phyloP scores from a whole-genome alignment of 768 basidiomycete genomes.

The Imleria badia region DNA sequence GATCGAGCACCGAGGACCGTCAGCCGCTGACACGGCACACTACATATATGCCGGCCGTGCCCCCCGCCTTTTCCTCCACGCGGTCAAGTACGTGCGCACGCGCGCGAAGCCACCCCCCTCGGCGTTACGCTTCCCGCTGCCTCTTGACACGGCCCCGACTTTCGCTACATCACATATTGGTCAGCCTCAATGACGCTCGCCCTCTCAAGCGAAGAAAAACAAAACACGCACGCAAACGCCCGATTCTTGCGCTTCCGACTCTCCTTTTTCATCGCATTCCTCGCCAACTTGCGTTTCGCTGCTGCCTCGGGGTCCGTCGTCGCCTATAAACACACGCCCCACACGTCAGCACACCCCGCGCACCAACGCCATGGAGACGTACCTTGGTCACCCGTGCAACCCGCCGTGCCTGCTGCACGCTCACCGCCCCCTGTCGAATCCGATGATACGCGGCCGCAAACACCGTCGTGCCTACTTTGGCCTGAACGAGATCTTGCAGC shows the following conservation, averaged over 20 bases:
- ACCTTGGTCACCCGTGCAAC: conserved; percentile 54
- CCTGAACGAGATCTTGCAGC: conserved; percentile 83
- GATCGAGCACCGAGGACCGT: no score
- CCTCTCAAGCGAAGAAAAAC: no score
- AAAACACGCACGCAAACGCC: conserved; percentile 52
- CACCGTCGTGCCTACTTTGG: conserved; percentile 82
- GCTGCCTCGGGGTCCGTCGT: conserved; percentile 74
- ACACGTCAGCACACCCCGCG: no score
- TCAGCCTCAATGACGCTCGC: not conserved
- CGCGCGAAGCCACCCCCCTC: no score
- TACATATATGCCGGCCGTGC: no score
- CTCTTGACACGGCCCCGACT: conserved; percentile 49
- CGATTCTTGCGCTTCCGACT: conserved; percentile 76
- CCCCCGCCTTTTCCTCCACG: no score
- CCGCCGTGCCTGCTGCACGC: conserved; percentile 70
- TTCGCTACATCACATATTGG: conserved; percentile 35
- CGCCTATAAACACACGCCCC: conserved; percentile 40
- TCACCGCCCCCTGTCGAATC: conserved; percentile 69
- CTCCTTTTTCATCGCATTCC: conserved; percentile 79
- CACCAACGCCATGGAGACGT: no score
- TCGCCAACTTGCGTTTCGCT: conserved; percentile 69
- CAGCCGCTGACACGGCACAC: not conserved
- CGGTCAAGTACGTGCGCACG: no score
- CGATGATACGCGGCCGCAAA: conserved; percentile 80
- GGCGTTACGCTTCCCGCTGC: conserved; percentile 33